These are phyloP conservation scores for Saccharomycopsis crataegensis DNA, from an alignment of 1,139 yeast genomes.

Conservation along the genomic window DNA sequence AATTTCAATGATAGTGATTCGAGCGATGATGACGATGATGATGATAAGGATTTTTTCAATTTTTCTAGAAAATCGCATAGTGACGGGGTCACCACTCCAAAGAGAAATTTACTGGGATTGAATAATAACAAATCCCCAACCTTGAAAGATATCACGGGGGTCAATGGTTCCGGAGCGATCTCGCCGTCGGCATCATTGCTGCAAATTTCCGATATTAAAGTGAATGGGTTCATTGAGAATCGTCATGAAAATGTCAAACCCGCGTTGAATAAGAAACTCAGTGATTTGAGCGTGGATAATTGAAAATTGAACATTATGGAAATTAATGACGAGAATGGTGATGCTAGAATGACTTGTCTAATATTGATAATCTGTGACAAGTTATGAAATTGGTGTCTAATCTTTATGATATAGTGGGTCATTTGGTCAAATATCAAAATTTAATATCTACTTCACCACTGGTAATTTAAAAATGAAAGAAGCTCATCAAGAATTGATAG, in stretches of 20 bases:
- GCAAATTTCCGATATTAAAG: slow-evolving; percentile 12
- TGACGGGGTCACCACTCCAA: too few relatives aligned
- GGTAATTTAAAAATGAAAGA: too few relatives aligned
- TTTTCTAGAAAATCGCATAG: background rate
- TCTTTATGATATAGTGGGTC: too few relatives aligned
- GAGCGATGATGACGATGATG: background rate
- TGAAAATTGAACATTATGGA: too few relatives aligned
- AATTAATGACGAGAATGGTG: too few relatives aligned
- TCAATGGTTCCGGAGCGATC: too few relatives aligned
- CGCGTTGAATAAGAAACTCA: slow-evolving; percentile 10
- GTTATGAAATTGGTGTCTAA: background rate
- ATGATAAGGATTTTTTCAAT: background rate
- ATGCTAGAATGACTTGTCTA: too few relatives aligned
- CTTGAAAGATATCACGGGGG: background rate
- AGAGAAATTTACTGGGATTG: too few relatives aligned
- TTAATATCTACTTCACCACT: too few relatives aligned
- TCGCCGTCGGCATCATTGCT: background rate
- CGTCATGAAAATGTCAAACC: slow-evolving; percentile 4
- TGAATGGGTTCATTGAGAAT: slow-evolving; percentile 8
- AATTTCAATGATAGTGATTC: background rate
- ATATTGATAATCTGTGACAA: too few relatives aligned
- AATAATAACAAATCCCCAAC: background rate
- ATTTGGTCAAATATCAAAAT: too few relatives aligned
- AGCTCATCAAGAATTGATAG: too few relatives aligned
- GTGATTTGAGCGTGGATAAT: slow-evolving; percentile 3